These are phyloP conservation scores for Ophiostoma pallidulum DNA, from an alignment of 2,329 filamentous ascomycete genomes.

Conservation along the genomic window DNA sequence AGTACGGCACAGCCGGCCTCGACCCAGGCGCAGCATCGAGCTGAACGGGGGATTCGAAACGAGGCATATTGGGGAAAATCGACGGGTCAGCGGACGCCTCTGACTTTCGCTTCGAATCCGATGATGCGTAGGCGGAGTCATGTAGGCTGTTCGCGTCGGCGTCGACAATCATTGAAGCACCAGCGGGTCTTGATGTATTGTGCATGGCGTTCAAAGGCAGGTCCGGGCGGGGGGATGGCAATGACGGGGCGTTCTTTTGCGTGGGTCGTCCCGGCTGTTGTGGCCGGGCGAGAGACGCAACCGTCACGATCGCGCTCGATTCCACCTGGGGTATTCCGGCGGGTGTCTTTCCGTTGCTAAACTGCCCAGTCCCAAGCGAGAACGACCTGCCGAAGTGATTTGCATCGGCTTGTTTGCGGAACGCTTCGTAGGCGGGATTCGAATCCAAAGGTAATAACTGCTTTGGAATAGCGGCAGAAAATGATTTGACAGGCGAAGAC, in stretches of 20 bases:
- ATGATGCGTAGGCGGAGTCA: constrained; percentile 46
- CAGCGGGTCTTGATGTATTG: neutral
- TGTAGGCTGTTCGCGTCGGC: constrained; percentile 35
- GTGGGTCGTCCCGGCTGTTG: constrained; percentile 33
- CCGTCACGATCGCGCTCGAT: neutral
- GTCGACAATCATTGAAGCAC: constrained; percentile 34
- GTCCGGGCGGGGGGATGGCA: constrained; percentile 23
- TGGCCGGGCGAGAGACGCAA: neutral
- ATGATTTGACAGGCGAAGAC: constrained; percentile 59
- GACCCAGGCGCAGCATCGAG: constrained; percentile 31
- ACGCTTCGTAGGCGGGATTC: constrained; percentile 75
- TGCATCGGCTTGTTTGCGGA: constrained; percentile 61
- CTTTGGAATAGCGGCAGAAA: constrained; percentile 57
- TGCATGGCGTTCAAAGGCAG: neutral
- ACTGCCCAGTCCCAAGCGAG: constrained; percentile 35
- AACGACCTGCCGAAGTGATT: constrained; percentile 42
- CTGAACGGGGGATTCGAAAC: constrained; percentile 36
- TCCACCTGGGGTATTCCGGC: neutral
- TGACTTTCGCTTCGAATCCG: constrained; percentile 44
- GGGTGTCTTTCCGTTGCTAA: neutral
- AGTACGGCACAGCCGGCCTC: constrained; percentile 18
- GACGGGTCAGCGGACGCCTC: constrained; percentile 36
- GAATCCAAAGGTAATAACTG: constrained; percentile 58
- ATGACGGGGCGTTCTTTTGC: constrained; percentile 34
- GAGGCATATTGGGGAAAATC: constrained; percentile 32